Conservation (phyloP, 768 basidiomycete genomes). For the Cytidiella melzeri region DNA sequence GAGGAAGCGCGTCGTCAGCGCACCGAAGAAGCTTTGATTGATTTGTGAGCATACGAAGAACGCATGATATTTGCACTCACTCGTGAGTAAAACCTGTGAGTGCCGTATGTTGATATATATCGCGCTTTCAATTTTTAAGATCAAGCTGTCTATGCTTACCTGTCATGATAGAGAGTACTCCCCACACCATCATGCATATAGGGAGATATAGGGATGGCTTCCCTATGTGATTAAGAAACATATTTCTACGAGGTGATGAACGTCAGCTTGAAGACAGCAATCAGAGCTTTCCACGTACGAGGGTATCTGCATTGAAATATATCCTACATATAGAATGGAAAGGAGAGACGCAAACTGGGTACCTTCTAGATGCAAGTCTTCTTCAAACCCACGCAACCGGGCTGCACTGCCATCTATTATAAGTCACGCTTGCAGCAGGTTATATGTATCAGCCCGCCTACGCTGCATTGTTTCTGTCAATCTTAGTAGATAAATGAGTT, state of each 20-base stretch:
- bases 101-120: not conserved
- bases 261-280: not conserved
- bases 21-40: slow-evolving; percentile 42
- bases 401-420: slow-evolving; percentile 47
- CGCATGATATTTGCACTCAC: slow-evolving; percentile 7
- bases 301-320: slow-evolving; percentile 76
- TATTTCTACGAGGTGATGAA: slow-evolving; percentile 45
- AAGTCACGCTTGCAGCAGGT: not conserved
- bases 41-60: not conserved
- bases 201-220: slow-evolving; percentile 66
- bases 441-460: slow-evolving; percentile 22
- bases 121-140: not conserved
- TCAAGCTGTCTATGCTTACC: slow-evolving; percentile 17
- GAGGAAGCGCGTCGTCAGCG: slow-evolving; percentile 64
- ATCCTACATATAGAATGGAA: slow-evolving; percentile 64
- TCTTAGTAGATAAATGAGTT: too few relatives aligned
- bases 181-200: slow-evolving; percentile 62
- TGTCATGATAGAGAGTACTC: slow-evolving; percentile 41
- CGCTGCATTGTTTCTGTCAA: slow-evolving; percentile 71
- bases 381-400: slow-evolving; percentile 64
- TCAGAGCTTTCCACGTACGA: slow-evolving; percentile 39
- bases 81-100: slow-evolving; percentile 18
- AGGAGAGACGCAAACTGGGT: slow-evolving; percentile 63
- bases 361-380: slow-evolving; percentile 58
- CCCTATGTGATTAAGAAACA: slow-evolving; percentile 62